Evolutionary conservation across 305 asterid genomes (phyloP).

Genomic region (Fraxinus greggii): DNA sequence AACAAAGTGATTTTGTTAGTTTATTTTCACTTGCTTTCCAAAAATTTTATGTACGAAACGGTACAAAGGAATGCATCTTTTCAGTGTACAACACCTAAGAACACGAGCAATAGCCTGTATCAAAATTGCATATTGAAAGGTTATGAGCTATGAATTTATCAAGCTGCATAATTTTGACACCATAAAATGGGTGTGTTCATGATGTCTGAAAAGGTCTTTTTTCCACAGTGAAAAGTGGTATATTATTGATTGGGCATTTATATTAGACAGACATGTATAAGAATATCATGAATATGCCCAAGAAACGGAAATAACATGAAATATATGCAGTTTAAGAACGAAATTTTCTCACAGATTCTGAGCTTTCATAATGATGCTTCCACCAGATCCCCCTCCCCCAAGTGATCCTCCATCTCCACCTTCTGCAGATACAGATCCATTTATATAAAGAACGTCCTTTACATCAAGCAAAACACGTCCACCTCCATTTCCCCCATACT

Average conservation of each 20-base stretch:
- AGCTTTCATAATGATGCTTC: slow-evolving; percentile 68
- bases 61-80: background rate
- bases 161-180: slow-evolving; percentile 3
- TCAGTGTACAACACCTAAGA: background rate
- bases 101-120: background rate
- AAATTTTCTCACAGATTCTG: slow-evolving; percentile 75
- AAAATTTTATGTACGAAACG: background rate
- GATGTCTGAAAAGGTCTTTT: background rate
- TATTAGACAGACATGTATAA: background rate
- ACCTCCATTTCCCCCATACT: slow-evolving; percentile 90
- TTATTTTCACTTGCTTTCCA: background rate
- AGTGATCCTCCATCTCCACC: slow-evolving; percentile 91
- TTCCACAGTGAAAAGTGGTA: background rate
- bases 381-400: slow-evolving; percentile 99
- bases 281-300: background rate
- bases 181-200: background rate
- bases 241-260: background rate
- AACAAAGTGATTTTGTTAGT: background rate
- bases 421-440: slow-evolving; percentile 86
- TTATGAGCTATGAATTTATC: background rate
- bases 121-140: background rate
- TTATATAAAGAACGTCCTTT: slow-evolving; percentile 55
- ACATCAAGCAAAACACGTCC: slow-evolving; percentile 73
- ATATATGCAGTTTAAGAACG: slow-evolving; percentile 30
- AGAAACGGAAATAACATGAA: background rate